Evolutionary conservation across 2,329 filamentous ascomycete genomes (phyloP).

Genomic region (Cylindrodendrum hubeiense): DNA sequence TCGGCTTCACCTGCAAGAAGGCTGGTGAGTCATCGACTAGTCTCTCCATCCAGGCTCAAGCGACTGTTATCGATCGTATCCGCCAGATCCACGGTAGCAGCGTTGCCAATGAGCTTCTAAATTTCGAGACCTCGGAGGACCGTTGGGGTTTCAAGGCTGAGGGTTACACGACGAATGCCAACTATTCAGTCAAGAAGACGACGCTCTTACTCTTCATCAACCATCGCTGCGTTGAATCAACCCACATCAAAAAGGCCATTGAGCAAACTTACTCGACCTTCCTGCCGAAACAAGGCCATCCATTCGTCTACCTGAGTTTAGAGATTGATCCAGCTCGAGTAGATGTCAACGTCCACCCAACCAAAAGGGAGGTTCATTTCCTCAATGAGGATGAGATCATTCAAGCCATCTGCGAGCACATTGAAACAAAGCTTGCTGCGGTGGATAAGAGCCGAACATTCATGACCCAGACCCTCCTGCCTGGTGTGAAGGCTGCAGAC

Average conservation of each 20-base stretch:
- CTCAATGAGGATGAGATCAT: constrained; percentile 98
- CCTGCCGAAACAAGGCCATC: constrained; percentile 92
- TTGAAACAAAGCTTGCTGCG: constrained; percentile 81
- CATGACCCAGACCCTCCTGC: constrained; percentile 90
- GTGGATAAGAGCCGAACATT: constrained; percentile 97
- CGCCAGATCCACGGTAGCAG: constrained; percentile 87
- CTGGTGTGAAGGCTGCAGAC: constrained; percentile 63
- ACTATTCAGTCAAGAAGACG: constrained; percentile 93
- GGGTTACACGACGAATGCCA: constrained; percentile 90
- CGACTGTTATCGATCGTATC: constrained; percentile 84
- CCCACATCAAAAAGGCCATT: constrained; percentile 86
- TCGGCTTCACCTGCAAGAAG: constrained; percentile 97
- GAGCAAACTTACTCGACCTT: constrained; percentile 92
- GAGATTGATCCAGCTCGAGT: constrained; percentile 93
- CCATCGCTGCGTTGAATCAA: constrained; percentile 92
- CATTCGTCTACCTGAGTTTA: constrained; percentile 91
- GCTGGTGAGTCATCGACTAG: constrained; percentile 88
- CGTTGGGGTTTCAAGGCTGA: constrained; percentile 87
- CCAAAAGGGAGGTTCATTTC: constrained; percentile 96
- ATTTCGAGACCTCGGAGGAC: constrained; percentile 77
- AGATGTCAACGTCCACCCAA: constrained; percentile 98
- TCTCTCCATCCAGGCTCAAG: constrained; percentile 81
- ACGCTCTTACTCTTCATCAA: constrained; percentile 95
- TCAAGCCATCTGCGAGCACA: constrained; percentile 83
- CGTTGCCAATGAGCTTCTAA: constrained; percentile 89